Evolutionary conservation across 2,329 filamentous ascomycete species (phyloP).

Genomic region (Aureobasidium sp.): DNA sequence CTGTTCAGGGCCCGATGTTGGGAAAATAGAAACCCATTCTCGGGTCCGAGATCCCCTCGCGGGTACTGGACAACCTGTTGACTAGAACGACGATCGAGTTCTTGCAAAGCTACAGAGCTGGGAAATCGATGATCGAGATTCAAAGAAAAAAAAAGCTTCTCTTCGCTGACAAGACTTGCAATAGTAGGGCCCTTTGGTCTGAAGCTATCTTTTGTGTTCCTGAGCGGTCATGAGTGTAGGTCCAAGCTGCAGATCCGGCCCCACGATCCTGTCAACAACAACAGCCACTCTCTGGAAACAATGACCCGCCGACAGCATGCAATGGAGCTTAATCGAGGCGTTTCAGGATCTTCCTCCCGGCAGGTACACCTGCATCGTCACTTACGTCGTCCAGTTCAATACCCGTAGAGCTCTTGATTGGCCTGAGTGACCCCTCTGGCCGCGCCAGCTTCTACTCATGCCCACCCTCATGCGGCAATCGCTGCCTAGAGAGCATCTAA

Average conservation of each 20-base stretch:
- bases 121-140: not conserved
- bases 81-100: not conserved
- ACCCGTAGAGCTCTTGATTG: not conserved
- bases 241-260: slow-evolving; percentile 11
- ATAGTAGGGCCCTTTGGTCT: not conserved
- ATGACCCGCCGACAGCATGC: slow-evolving; percentile 2
- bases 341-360: slow-evolving; percentile 8
- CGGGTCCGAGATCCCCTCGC: not conserved
- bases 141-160: not conserved
- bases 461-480: slow-evolving; percentile 3
- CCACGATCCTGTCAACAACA: slow-evolving; percentile 7
- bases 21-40: not conserved
- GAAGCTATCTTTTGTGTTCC: not conserved
- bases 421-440: not conserved
- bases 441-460: slow-evolving; percentile 4
- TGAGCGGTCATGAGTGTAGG: not conserved
- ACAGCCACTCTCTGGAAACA: not conserved
- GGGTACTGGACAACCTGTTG: no score
- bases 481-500: slow-evolving; percentile 1
- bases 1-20: not conserved
- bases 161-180: not conserved
- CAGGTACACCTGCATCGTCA: not conserved
- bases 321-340: slow-evolving; percentile 8
- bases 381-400: not conserved
- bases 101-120: not conserved